These are phyloP conservation scores for Pseudevernia furfuracea DNA, from an alignment of 495 filamentous ascomycete genomes.

Conservation along the genomic window DNA sequence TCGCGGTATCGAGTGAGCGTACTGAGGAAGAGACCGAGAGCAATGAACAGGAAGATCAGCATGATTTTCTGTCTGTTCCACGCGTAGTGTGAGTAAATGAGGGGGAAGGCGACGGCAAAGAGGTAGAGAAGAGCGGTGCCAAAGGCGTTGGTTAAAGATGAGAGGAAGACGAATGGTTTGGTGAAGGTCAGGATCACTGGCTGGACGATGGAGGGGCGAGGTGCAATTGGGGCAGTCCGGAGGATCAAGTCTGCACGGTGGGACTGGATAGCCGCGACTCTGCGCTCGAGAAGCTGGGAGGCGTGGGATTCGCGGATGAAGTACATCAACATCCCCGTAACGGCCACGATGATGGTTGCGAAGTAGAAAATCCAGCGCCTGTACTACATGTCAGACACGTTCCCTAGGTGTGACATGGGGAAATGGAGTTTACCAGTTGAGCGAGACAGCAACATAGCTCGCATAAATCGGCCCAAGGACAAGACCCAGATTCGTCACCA, in stretches of 20 bases:
- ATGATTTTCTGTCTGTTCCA: neutral
- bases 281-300: neutral
- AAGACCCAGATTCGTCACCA: slow-evolving; percentile 27
- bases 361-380: slow-evolving; percentile 27
- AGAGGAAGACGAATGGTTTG: slow-evolving; percentile 2
- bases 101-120: slow-evolving; percentile 7
- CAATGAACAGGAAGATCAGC: slow-evolving; percentile 1
- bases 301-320: slow-evolving; percentile 5
- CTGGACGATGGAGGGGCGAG: neutral
- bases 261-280: slow-evolving; percentile 1
- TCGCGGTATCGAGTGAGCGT: slow-evolving; percentile 3
- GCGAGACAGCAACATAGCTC: slow-evolving; percentile 22
- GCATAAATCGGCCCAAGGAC: slow-evolving; percentile 30
- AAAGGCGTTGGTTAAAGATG: neutral
- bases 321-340: neutral
- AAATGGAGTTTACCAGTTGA: neutral
- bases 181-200: neutral
- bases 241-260: neutral
- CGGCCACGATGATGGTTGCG: slow-evolving; percentile 15
- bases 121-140: slow-evolving; percentile 9
- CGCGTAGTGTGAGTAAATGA: slow-evolving; percentile 2
- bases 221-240: neutral
- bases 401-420: neutral
- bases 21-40: slow-evolving; percentile 1
- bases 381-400: neutral